A percentile compares a stretch with the other conserved stretches of the same genome.
These are phyloP conservation scores for Penicillium odoratum DNA, from an alignment of 495 filamentous ascomycete genomes.

Conservation along the genomic window DNA sequence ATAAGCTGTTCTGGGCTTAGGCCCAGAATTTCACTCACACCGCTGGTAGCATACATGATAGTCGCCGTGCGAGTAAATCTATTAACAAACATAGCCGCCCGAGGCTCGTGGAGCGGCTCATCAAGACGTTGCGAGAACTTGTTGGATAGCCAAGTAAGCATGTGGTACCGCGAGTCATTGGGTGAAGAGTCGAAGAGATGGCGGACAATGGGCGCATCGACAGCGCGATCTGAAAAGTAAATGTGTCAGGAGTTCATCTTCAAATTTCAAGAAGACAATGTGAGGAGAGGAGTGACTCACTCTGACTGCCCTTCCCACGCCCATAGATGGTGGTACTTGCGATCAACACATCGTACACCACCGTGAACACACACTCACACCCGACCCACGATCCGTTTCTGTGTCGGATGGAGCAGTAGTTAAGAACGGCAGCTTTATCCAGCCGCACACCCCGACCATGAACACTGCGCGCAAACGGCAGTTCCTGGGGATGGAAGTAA, in stretches of 20 bases:
- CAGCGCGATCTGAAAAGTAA: conserved; percentile 60
- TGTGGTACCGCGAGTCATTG: conserved; percentile 84
- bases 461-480: conserved; percentile 70
- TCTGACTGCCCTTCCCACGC: conserved; percentile 66
- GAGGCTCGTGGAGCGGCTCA: conserved; percentile 67
- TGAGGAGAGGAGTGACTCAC: conserved; percentile 49
- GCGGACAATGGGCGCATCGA: conserved; percentile 77
- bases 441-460: conserved; percentile 73
- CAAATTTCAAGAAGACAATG: neutral
- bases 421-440: conserved; percentile 82
- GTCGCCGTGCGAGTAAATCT: conserved; percentile 79
- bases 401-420: conserved; percentile 73
- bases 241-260: too few species aligned
- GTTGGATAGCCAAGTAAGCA: conserved; percentile 80
- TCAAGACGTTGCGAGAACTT: conserved; percentile 72
- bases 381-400: conserved; percentile 71
- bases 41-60: conserved; percentile 84
- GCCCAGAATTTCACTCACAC: conserved; percentile 70
- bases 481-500: conserved; percentile 82
- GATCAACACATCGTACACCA: conserved; percentile 85
- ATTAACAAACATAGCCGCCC: conserved; percentile 84
- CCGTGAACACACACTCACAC: conserved; percentile 87
- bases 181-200: conserved; percentile 79
- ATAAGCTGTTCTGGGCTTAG: conserved; percentile 43
- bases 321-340: conserved; percentile 81